Evolutionary conservation across 2,329 filamentous ascomycete species (phyloP), one percentile per base, ranked within the genome.

Genomic region (Colletotrichum siamense): DNA sequence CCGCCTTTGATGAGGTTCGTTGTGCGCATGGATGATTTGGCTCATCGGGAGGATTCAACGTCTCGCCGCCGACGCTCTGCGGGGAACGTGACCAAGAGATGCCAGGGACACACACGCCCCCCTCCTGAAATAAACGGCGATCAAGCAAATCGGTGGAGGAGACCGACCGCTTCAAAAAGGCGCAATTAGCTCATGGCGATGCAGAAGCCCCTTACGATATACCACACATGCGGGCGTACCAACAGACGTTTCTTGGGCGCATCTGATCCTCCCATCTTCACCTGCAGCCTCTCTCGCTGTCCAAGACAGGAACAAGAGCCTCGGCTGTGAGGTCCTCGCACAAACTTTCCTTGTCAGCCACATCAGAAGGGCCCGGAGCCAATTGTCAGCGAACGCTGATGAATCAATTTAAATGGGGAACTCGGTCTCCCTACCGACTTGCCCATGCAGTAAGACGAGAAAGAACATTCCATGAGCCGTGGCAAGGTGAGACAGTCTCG

Each of bases 31-130:
- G 75, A 77, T 76, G 63, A 77, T 71, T 77, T 75, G 72, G 72
- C 71, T 76, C 65, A 36, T 70, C 75, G 71, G 75, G 75, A 77
- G 75, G 75, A 77, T 77, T 75, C 71, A 71, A 71, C 75, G 67
- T 70, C 67, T 75, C 73, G 72, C 39, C 72, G 59, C 59, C 68
- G 68, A 64, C 75, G 71, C 71, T 49, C 36, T 55, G 36, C 67
- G 64, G 59, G 28, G 66, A 63, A 49, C 57, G 73, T 66, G 66
- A 66, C 61, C 62, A 66, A 62, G 44, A 71, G 18, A 61, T 59
- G 36, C 28, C 71, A 75, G 15, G 57, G n/a, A 55, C 57, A 76
- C 69, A 32, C 69, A 32, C 44, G 44, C 44, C 73, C 65, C 57
- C 39, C 34, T 69, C 34, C 34, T 65, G 44, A 59, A 73, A 67